Base-by-base conservation (phyloP, 768 basidiomycete species). In the Paxillus rubicundulus region DNA sequence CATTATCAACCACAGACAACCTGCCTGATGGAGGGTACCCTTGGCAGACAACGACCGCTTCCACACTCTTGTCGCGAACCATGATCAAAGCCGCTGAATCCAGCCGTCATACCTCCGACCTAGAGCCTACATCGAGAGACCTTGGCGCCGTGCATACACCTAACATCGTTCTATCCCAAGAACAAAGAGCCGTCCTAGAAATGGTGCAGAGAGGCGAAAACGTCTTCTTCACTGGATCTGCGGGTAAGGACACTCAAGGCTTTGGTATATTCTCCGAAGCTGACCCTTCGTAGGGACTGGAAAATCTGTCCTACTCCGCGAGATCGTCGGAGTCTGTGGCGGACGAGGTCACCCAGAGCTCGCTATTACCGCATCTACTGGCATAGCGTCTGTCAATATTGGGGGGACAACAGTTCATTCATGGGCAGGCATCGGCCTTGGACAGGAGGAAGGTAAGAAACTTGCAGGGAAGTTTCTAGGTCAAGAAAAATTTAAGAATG, bases 181-280 rank as follows among this genome's bases (percentile, higher is more conserved):
- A 85, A 61, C 85, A 87, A 64, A 63, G 59, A 43, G 45, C 48
- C 3, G 78, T 86, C 6, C 63, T 86, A 7, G 58, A 72, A 13
- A 68, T 63, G 58, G 87, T 92, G 7, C 76, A 81, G 41, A 70
- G 70, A 9, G 82, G 84, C 3, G 69, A 79, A 56, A 91, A 74
- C 60, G 82, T 92, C 8, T 93, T 93, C 69, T 93, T 93, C 66
- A 92, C 91, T 0, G 92, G 92, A 2, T 86, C 87, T 16, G 92
- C 92, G 47, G 90, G 89, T 68, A 52, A 28, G 27, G 34, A 10
- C 24, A 34, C 16, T 24, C 1, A 2, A 24, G 2, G 6, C 42
- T 9, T 30, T 34, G 39, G 36, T 32, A 21, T 33, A 34, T 32
- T 14, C 13, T 33, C 38, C 10, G 17, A 43, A 27, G 34, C 34